These are phyloP conservation scores for Puccinia novopanici DNA, from an alignment of 1,284 basidiomycete genomes.

Conservation along the genomic window DNA sequence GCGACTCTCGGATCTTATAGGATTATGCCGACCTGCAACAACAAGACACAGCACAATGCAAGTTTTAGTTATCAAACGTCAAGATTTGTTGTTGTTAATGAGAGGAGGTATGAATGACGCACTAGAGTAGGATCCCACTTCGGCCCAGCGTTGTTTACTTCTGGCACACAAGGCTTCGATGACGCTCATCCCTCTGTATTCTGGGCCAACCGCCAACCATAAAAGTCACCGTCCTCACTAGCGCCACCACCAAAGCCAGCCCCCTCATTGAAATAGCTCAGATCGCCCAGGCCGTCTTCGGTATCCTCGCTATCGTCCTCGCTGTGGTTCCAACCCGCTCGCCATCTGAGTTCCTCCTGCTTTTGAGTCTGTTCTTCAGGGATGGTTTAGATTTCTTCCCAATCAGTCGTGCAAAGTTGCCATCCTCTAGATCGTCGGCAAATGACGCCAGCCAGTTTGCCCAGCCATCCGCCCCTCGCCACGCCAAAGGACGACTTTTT, in stretches of 20 bases:
- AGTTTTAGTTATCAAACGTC: background rate
- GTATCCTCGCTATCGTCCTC: constrained; percentile 46
- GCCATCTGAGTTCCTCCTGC: constrained; percentile 39
- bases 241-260: constrained; percentile 69
- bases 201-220: constrained; percentile 68
- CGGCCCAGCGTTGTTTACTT: constrained; percentile 79
- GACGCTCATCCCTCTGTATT: constrained; percentile 85
- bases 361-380: background rate
- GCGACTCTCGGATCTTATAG: background rate
- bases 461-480: constrained; percentile 87
- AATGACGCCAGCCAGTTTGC: constrained; percentile 90
- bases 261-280: constrained; percentile 79
- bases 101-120: background rate
- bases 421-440: constrained; percentile 86
- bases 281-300: constrained; percentile 61
- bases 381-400: constrained; percentile 26
- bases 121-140: constrained; percentile 65
- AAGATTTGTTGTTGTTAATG: background rate
- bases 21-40: background rate
- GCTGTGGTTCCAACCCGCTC: constrained; percentile 48
- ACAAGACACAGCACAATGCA: background rate
- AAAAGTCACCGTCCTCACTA: constrained; percentile 65
- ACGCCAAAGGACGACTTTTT: constrained; percentile 79
- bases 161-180: constrained; percentile 86
- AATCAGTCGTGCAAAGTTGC: constrained; percentile 63